Base-by-base conservation (phyloP, 1,139 yeast genomes). In the Geotrichum klebahnii region DNA sequence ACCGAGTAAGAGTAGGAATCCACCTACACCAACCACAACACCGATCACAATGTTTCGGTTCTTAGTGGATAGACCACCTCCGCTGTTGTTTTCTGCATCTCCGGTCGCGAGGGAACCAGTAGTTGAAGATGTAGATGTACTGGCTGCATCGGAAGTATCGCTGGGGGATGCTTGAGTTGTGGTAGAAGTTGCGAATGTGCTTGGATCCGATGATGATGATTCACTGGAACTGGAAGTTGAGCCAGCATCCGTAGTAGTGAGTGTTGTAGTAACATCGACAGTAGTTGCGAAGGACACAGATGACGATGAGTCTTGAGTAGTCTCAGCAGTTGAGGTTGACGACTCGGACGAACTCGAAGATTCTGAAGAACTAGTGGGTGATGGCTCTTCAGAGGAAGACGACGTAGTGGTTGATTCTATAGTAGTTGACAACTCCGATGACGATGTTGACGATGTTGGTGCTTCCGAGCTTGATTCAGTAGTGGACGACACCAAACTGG, bases 21-120 rank as follows among this genome's bases (percentile, higher is more conserved):
- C 68, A 17, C 67, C 67, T 12, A 65, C 65, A 36, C 67, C 68
- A 6, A 64, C 67, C 4, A 59, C 65, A 22, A 61, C 62, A 17
- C 68, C 69, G 50, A 65, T 62, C 31, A 64, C 60, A 48, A 65
- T 61, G 53, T 59, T 60, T 23, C 60, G 55, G 56, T 63, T 52
- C 43, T 61, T 54, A 14, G 59, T 53, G 10, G 65, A 60, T 12
- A 60, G 57, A 1, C 65, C 65, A 12, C 63, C 59, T 22, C 58
- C 52, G 41, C 48, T 39, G 46, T 44, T 39, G 23, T 34, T 14
- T 20, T 36, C 29, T 9, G 38, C 24, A 12, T 17, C 2, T 10
- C 37, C 37, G 3, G 44, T 39, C 17, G 42, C 39, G 1, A 33
- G 39, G 9, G 47, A 32, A 2, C 44, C 23, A 1, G 45, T 3